phyloP scores from a whole-genome alignment of 164 flowering plant species.

The Berberis vulgaris region DNA sequence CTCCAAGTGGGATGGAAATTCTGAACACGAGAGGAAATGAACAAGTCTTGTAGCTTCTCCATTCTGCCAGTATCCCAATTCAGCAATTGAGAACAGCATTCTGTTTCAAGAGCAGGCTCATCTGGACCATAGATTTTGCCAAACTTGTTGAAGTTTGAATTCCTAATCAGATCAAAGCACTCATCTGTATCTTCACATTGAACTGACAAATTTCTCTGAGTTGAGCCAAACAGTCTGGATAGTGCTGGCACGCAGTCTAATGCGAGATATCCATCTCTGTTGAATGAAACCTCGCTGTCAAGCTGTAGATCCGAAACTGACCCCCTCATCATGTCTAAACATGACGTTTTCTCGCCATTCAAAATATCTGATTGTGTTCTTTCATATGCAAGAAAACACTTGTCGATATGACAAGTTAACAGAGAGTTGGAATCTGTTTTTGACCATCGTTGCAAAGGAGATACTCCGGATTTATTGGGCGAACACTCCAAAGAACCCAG shows the following conservation, averaged over 20 bases:
- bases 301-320: constrained; percentile 5
- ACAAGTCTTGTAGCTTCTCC: constrained; percentile 11
- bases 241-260: constrained; percentile 1
- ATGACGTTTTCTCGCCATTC: constrained; percentile 4
- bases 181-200: constrained; percentile 3
- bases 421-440: no score
- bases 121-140: constrained; percentile 13
- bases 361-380: constrained; percentile 5
- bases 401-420: constrained; percentile 1
- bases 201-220: neutral
- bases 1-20: constrained; percentile 7
- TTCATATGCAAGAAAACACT: constrained; percentile 8
- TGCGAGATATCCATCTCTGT: constrained; percentile 11
- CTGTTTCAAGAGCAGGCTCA: constrained; percentile 11
- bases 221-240: neutral
- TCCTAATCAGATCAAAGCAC: constrained; percentile 4
- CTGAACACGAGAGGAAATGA: constrained; percentile 7
- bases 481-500: no score
- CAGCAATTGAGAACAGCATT: constrained; percentile 15
- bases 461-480: no score
- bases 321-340: constrained; percentile 6
- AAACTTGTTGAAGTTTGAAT: constrained; percentile 7
- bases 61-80: constrained; percentile 20
- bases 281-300: constrained; percentile 10
- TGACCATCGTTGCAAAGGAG: no score